A percentile compares a stretch with the other conserved stretches of the same genome.
phyloP scores from a whole-genome alignment of 2,329 filamentous ascomycete genomes.

The Chaetomium globosum region DNA sequence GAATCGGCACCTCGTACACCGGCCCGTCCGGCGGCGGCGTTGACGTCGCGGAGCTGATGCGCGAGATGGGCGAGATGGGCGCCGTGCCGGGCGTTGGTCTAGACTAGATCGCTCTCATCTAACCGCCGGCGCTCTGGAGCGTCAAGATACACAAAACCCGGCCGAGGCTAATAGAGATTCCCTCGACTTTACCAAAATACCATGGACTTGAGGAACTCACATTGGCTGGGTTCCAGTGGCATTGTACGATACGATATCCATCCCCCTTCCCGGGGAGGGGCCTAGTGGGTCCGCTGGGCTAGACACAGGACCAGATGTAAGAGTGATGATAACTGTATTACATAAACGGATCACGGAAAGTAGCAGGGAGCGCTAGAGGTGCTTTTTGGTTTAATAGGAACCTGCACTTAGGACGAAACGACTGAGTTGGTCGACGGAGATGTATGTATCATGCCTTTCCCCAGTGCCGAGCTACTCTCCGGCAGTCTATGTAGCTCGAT shows the following conservation, averaged over 20 bases:
- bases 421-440: not conserved
- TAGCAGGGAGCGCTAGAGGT: slow-evolving; percentile 7
- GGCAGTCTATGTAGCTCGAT: slow-evolving; percentile 45
- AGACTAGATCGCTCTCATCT: slow-evolving; percentile 48
- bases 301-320: slow-evolving; percentile 16
- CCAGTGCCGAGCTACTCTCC: not conserved
- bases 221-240: not conserved
- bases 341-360: slow-evolving; percentile 21
- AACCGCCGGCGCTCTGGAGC: not conserved
- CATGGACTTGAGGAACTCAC: not conserved
- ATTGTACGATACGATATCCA: slow-evolving; percentile 21
- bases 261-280: not conserved
- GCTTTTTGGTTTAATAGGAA: slow-evolving; percentile 26
- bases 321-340: slow-evolving; percentile 23
- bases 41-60: slow-evolving; percentile 38
- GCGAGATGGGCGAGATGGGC: slow-evolving; percentile 37
- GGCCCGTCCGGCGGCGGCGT: slow-evolving; percentile 32
- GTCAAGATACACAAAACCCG: not conserved
- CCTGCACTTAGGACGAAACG: slow-evolving; percentile 3
- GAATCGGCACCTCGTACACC: slow-evolving; percentile 54
- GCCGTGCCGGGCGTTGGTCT: slow-evolving; percentile 52
- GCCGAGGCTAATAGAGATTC: not conserved
- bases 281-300: not conserved
- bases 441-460: not conserved
- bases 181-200: not conserved